These are phyloP conservation scores for Cicer arietinum DNA, from an alignment of 306 rosid genomes.

Conservation along the genomic window DNA sequence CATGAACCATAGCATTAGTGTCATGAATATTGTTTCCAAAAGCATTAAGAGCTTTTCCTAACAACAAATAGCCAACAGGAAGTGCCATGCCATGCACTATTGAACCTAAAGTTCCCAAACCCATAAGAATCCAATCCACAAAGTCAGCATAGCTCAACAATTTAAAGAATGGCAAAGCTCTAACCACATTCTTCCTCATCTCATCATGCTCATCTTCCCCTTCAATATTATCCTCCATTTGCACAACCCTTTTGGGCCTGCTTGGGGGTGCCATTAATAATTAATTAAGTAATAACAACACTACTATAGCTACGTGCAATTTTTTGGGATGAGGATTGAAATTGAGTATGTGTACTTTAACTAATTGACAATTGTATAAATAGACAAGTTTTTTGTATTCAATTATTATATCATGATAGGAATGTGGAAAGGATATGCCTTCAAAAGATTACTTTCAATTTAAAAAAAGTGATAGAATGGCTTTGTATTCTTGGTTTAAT, in stretches of 20 bases:
- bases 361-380: constrained; percentile 16
- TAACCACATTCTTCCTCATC: constrained; percentile 7
- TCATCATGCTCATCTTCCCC: constrained; percentile 7
- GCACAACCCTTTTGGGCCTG: constrained; percentile 38
- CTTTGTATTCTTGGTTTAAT: constrained; percentile 35
- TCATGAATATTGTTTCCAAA: constrained; percentile 65
- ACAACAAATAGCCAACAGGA: constrained; percentile 77
- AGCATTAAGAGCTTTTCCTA: constrained; percentile 84
- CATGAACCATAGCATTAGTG: constrained; percentile 64
- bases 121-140: constrained; percentile 78
- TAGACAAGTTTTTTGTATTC: background rate
- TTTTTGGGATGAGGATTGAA: background rate
- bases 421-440: constrained; percentile 51
- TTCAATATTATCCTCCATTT: constrained; percentile 38
- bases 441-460: constrained; percentile 26
- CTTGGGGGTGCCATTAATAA: constrained; percentile 43
- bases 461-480: constrained; percentile 13
- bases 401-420: constrained; percentile 33
- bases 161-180: constrained; percentile 51
- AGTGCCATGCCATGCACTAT: constrained; percentile 89
- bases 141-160: constrained; percentile 75
- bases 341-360: background rate
- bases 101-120: constrained; percentile 69
- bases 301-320: background rate
- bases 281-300: background rate